Evolutionary conservation across 768 basidiomycete species (phyloP).

Genomic region (Trametes maxima): DNA sequence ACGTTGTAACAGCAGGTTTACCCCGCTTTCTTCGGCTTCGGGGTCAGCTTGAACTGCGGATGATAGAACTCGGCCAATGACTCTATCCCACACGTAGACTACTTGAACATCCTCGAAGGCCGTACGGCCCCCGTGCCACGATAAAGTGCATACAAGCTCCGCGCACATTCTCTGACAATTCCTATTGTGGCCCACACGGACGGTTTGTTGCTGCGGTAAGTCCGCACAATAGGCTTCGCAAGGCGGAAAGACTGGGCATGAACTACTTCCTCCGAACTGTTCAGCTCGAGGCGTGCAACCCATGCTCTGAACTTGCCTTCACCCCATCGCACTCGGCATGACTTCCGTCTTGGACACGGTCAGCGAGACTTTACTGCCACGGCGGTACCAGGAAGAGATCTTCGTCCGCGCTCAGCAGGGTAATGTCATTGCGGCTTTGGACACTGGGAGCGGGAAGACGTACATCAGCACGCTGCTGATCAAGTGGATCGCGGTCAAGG

Average conservation of each 20-base stretch:
- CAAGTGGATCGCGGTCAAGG: slow-evolving; percentile 67
- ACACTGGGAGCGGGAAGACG: slow-evolving; percentile 65
- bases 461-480: slow-evolving; percentile 66
- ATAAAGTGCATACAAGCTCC: neutral
- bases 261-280: neutral
- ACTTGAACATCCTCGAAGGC: too few relatives aligned
- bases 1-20: too few relatives aligned
- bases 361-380: slow-evolving; percentile 46
- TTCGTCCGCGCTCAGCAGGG: slow-evolving; percentile 50
- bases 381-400: slow-evolving; percentile 59
- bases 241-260: neutral
- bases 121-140: too few relatives aligned
- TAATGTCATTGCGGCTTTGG: slow-evolving; percentile 61
- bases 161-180: neutral
- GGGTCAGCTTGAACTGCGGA: too few relatives aligned
- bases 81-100: too few relatives aligned
- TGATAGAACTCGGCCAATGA: too few relatives aligned
- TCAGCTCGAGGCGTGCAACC: neutral
- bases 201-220: neutral
- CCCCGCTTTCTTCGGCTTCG: too few relatives aligned
- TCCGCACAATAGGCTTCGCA: neutral
- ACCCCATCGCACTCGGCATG: slow-evolving; percentile 10
- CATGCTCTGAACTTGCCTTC: neutral
- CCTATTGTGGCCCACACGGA: neutral
- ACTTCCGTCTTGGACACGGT: slow-evolving; percentile 30